Evolutionary conservation across 2,329 filamentous ascomycete species (phyloP), one percentile per base, ranked within the genome.

Genomic region (Cladobotryum protrusum): DNA sequence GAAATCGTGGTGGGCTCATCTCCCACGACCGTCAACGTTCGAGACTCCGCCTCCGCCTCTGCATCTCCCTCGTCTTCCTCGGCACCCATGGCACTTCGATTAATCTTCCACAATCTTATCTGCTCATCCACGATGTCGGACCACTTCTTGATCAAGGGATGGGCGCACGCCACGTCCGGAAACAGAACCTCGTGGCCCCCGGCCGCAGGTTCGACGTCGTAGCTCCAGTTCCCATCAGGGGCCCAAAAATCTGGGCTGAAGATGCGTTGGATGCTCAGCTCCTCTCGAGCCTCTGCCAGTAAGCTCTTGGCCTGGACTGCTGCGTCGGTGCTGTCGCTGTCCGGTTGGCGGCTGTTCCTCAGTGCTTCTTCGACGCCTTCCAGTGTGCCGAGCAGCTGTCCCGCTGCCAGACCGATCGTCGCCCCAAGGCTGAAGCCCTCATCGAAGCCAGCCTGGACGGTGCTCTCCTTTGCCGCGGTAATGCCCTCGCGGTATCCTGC

Each of bases 401-500:
- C 93, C 0, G 83, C 85, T 24, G 77, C 76, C 56, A 87, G 66
- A 0, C 92, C 93, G 29, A 97, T 72, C 46, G 85, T 83, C 1
- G 89, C 91, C 12, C 93, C 93, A 0, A 97, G 75, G 13, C 82
- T 76, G 65, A 90, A 97, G 0, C 92, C 92, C 56, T 92, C 88
- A 64, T 99, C 93, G 63, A 99, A 97, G 0, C 92, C 92, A 13
- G 76, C 76, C 68, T 99, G 93, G 20, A 96, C 81, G 60, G 83
- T 86, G 43, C 76, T 71, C 20, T 80, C 79, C 66, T 97, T 97
- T 32, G 86, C 87, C 3, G 73, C 73, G 0, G 85, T 78, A 47
- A 97, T 79, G 41, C 92, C 93, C 61, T 96, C 91, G 52, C 92
- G 85, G 69, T 97, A 97, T 17, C 93, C 93, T 36, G 87, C 84